Conservation (phyloP, 1,139 yeast genomes). For the Magnusiomyces fungicola region DNA sequence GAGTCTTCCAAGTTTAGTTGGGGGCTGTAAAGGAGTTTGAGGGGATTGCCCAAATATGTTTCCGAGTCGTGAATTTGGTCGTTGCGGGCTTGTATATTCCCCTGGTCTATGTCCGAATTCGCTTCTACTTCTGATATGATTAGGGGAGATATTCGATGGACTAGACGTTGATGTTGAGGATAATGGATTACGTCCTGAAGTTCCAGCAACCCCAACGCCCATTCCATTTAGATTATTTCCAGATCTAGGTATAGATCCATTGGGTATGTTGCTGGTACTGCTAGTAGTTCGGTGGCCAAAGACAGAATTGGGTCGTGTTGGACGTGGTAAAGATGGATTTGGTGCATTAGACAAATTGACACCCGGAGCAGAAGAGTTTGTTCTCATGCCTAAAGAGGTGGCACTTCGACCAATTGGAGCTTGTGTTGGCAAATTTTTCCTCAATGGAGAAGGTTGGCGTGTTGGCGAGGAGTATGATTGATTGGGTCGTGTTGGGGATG, state of each 20-base stretch:
- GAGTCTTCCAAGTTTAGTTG: no score
- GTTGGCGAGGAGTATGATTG: neutral
- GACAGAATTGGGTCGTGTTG: neutral
- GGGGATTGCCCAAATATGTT: neutral
- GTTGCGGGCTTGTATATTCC: neutral
- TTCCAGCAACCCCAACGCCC: no score
- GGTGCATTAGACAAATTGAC: no score
- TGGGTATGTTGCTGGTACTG: neutral
- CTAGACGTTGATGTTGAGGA: neutral
- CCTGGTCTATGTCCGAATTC: neutral
- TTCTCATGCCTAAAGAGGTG: neutral
- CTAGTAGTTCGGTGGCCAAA: neutral
- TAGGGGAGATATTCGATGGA: neutral
- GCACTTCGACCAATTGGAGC: neutral
- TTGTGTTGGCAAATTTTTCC: neutral
- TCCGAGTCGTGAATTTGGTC: neutral
- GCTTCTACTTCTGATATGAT: neutral
- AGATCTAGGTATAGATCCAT: no score
- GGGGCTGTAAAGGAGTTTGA: neutral
- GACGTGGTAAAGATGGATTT: neutral
- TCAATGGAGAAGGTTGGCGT: neutral
- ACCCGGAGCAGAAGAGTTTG: neutral
- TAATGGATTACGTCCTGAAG: no score
- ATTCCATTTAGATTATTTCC: no score
- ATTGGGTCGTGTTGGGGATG: neutral